Evolutionary conservation across 192 early-diverging fungal species (phyloP).

Genomic region (Lobosporangium transversale): DNA sequence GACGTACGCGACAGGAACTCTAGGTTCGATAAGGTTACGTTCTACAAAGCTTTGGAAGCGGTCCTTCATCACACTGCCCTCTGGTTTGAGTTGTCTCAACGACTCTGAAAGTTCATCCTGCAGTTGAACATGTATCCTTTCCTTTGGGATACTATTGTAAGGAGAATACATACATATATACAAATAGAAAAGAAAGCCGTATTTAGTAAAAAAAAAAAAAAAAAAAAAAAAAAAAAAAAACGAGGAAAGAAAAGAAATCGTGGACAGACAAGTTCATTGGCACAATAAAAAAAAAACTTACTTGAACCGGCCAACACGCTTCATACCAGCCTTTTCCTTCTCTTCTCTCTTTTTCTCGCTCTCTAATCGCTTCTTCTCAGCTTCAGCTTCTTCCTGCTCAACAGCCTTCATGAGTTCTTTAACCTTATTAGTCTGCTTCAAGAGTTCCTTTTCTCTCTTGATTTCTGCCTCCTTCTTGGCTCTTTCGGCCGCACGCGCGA

Average conservation of each 20-base stretch:
- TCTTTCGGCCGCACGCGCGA: constrained; percentile 54
- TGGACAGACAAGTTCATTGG: not conserved
- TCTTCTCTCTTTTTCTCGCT: constrained; percentile 41
- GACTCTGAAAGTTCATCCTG: constrained; percentile 66
- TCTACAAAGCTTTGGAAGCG: constrained; percentile 63
- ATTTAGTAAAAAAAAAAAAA: constrained; percentile 7
- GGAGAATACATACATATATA: constrained; percentile 2
- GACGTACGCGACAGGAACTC: constrained; percentile 56
- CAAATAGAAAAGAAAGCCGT: not conserved
- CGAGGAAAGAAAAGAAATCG: not conserved
- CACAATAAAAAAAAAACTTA: constrained; percentile 13
- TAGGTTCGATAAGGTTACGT: constrained; percentile 66
- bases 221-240: not conserved
- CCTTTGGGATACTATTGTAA: constrained; percentile 39
- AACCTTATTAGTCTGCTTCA: constrained; percentile 61
- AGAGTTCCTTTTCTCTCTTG: constrained; percentile 54
- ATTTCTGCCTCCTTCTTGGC: constrained; percentile 47
- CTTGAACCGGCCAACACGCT: constrained; percentile 55
- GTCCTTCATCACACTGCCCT: constrained; percentile 68
- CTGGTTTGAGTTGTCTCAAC: constrained; percentile 63
- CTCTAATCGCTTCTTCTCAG: constrained; percentile 39
- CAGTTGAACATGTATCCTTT: constrained; percentile 53
- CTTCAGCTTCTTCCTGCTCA: constrained; percentile 49
- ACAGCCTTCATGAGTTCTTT: constrained; percentile 60
- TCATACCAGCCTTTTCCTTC: constrained; percentile 47